Percentiles rank a stretch among this genome's conserved stretches.
phyloP scores from a whole-genome alignment of 1,284 basidiomycete genomes.

The Pseudozyma sp. region DNA sequence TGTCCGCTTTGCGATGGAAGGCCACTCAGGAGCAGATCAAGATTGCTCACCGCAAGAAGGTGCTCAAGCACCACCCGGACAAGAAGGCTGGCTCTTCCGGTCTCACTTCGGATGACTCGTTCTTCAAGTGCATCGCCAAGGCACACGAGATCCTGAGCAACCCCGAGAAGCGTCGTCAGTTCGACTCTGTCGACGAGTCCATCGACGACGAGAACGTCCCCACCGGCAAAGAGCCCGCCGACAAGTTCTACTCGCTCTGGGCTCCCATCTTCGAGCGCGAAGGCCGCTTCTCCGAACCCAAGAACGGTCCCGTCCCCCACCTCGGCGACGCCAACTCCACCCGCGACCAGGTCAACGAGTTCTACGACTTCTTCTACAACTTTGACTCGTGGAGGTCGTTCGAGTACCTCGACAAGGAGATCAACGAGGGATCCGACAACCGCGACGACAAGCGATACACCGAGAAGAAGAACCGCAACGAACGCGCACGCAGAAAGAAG shows the following conservation, averaged over 20 bases:
- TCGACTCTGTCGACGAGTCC: conserved; percentile 93
- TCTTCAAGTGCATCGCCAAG: conserved; percentile 99
- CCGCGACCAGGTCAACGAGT: conserved; percentile 87
- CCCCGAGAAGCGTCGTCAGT: conserved; percentile 88
- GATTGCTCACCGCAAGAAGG: conserved; percentile 98
- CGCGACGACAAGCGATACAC: conserved; percentile 99
- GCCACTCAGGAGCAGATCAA: conserved; percentile 94
- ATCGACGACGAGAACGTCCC: conserved; percentile 76
- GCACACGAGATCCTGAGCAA: conserved; percentile 91
- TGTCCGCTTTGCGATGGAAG: conserved; percentile 87
- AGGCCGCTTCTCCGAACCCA: conserved; percentile 82
- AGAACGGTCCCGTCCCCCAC: conserved; percentile 83
- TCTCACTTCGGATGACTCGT: conserved; percentile 90
- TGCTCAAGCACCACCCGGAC: conserved; percentile 98
- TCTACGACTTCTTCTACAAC: conserved; percentile 99
- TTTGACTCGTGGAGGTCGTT: conserved; percentile 99
- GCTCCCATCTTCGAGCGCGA: conserved; percentile 88
- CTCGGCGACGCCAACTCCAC: conserved; percentile 80
- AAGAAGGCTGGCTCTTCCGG: conserved; percentile 86
- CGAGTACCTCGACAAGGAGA: conserved; percentile 98
- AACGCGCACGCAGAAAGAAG: conserved; percentile 95
- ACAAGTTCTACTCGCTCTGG: conserved; percentile 76
- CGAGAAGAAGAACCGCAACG: conserved; percentile 99
- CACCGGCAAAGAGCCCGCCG: conserved; percentile 70
- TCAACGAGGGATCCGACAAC: conserved; percentile 95